Percentiles rank a stretch among this genome's conserved stretches.
phyloP scores from a whole-genome alignment of 2,329 filamentous ascomycete species.

The Lasiodiplodia sp. region DNA sequence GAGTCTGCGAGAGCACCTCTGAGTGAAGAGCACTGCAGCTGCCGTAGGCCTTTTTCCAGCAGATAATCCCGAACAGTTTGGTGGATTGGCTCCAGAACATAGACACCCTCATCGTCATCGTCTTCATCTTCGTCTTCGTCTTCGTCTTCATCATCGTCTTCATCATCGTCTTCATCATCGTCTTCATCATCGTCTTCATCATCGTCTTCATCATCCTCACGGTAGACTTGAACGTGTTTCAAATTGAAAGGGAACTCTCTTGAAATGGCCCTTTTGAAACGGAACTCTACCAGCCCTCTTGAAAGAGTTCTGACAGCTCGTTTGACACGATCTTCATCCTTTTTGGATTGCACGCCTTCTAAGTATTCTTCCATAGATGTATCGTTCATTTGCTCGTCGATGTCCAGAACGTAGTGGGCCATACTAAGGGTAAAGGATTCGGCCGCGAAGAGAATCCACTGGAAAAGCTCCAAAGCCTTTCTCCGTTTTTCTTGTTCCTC shows the following conservation, averaged over 20 bases:
- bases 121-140: too few species aligned
- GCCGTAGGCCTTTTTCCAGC: background rate
- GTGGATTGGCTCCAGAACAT: background rate
- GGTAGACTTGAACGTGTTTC: too few species aligned
- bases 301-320: background rate
- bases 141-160: too few species aligned
- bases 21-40: rapidly evolving
- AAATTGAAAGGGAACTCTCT: too few species aligned
- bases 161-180: too few species aligned
- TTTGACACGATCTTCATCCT: background rate
- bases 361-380: background rate
- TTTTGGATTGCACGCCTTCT: background rate
- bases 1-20: rapidly evolving
- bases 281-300: background rate
- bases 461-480: background rate
- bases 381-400: background rate
- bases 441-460: background rate
- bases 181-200: too few species aligned
- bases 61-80: background rate
- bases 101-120: too few species aligned
- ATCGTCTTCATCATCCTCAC: too few species aligned
- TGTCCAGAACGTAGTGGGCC: background rate
- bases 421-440: background rate
- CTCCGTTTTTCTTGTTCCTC: background rate
- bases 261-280: too few species aligned